Conservation (phyloP, 2,329 filamentous ascomycete genomes). For the Akanthomyces lecanii region DNA sequence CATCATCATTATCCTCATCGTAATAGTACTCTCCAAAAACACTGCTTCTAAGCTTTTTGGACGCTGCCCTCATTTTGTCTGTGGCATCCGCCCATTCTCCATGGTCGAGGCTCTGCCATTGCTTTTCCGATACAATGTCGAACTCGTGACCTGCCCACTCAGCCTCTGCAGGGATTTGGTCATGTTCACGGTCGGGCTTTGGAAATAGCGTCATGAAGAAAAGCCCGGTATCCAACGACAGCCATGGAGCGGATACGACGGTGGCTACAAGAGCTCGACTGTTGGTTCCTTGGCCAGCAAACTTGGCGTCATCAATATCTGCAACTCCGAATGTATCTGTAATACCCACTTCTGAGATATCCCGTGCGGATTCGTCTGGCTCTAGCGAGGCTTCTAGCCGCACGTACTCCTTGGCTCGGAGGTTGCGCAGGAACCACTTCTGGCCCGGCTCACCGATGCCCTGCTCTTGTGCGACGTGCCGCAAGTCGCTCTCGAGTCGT, state of each 20-base stretch:
- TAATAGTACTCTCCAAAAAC: no score
- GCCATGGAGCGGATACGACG: not conserved
- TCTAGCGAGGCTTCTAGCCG: not conserved
- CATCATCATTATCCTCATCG: no score
- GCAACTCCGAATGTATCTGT: not conserved
- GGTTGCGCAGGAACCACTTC: not conserved
- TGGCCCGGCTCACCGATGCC: not conserved
- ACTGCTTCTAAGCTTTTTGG: not conserved
- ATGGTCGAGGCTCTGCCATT: not conserved
- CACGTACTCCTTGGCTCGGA: not conserved
- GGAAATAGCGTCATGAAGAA: not conserved
- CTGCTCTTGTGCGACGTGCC: not conserved
- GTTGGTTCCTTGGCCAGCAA: not conserved
- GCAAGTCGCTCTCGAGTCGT: not conserved
- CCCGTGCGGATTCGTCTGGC: no score
- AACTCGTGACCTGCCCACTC: not conserved
- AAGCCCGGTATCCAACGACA: not conserved
- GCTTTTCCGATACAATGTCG: not conserved
- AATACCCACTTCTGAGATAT: no score
- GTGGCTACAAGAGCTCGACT: not conserved
- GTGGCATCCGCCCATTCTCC: not conserved
- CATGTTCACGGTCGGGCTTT: not conserved
- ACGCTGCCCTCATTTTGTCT: not conserved
- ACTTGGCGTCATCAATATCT: not conserved
- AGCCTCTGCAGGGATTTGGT: no score